Evolutionary conservation across 2,329 filamentous ascomycete species (phyloP).

Genomic region (Stagonosporopsis cucurbitacearum): DNA sequence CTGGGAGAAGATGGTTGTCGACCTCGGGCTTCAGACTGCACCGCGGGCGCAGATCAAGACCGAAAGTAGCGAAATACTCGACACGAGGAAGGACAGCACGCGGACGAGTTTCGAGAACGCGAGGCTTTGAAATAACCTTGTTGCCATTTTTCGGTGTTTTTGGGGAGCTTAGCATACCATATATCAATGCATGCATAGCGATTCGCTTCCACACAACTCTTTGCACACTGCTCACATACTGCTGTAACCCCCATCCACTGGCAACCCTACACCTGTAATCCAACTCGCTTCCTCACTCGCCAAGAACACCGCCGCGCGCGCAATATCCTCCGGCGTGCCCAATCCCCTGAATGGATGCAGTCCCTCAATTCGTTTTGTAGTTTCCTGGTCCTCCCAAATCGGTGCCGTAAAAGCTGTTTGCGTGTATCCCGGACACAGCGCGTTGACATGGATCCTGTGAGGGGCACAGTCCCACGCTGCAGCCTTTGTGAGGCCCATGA

Average conservation of each 20-base stretch:
- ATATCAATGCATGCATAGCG: slow-evolving; percentile 11
- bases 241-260: slow-evolving; percentile 56
- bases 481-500: slow-evolving; percentile 57
- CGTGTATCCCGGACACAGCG: slow-evolving; percentile 60
- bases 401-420: slow-evolving; percentile 36
- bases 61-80: slow-evolving; percentile 1
- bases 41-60: not conserved
- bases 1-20: slow-evolving; percentile 59
- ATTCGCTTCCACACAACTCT: not conserved
- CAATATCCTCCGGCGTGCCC: slow-evolving; percentile 44
- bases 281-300: slow-evolving; percentile 56
- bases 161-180: slow-evolving; percentile 8
- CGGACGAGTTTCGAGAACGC: slow-evolving; percentile 16
- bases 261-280: slow-evolving; percentile 54
- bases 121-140: not conserved
- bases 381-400: slow-evolving; percentile 21
- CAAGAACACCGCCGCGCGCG: slow-evolving; percentile 53
- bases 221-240: slow-evolving; percentile 22
- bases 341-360: slow-evolving; percentile 42
- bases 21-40: slow-evolving; percentile 39
- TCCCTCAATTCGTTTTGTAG: slow-evolving; percentile 16
- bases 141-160: slow-evolving; percentile 2
- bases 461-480: slow-evolving; percentile 59
- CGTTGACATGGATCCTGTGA: slow-evolving; percentile 60
- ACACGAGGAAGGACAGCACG: slow-evolving; percentile 23